Percentiles rank a stretch among this genome's conserved stretches.
phyloP scores from a whole-genome alignment of 2,329 filamentous ascomycete genomes.

The Fusarium abutilonis region DNA sequence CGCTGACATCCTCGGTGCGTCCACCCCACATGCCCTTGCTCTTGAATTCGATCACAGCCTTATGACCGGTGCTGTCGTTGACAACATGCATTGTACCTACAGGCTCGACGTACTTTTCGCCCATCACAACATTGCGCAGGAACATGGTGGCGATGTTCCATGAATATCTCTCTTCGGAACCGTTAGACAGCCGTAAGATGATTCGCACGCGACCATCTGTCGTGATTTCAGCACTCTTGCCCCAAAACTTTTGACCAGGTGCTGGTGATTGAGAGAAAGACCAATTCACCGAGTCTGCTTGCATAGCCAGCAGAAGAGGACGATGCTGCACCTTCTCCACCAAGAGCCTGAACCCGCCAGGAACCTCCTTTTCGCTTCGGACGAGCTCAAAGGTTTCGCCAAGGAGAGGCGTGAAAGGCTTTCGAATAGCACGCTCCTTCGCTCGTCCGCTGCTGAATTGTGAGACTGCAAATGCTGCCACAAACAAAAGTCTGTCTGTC shows the following conservation, averaged over 20 bases:
- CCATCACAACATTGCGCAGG: conserved; percentile 94
- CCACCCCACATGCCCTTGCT: conserved; percentile 97
- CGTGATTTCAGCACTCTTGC: conserved; percentile 92
- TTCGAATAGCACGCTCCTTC: conserved; percentile 91
- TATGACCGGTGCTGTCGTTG: conserved; percentile 85
- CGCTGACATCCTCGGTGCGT: conserved; percentile 86
- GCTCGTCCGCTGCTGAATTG: conserved; percentile 83
- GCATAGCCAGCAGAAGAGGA: conserved; percentile 90
- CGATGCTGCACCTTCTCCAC: conserved; percentile 95
- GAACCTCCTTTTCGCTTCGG: conserved; percentile 77
- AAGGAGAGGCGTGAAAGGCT: conserved; percentile 96
- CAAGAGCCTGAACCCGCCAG: conserved; percentile 84
- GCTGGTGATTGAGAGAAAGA: conserved; percentile 86
- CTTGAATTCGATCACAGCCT: conserved; percentile 90
- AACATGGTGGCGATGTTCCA: conserved; percentile 92
- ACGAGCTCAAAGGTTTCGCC: conserved; percentile 96
- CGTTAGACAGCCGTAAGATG: conserved; percentile 72
- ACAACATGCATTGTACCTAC: conserved; percentile 87
- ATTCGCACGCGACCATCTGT: conserved; percentile 89
- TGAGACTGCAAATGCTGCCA: conserved; percentile 91
- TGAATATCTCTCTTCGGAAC: conserved; percentile 82
- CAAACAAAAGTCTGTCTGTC: conserved; percentile 79
- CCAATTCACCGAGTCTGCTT: conserved; percentile 88
- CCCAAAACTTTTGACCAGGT: conserved; percentile 98
- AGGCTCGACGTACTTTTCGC: conserved; percentile 97